Percentiles rank a stretch among this genome's conserved stretches.
Evolutionary conservation across 352 stramenopile species (phyloP).

Genomic region (Phytophthora sojae): DNA sequence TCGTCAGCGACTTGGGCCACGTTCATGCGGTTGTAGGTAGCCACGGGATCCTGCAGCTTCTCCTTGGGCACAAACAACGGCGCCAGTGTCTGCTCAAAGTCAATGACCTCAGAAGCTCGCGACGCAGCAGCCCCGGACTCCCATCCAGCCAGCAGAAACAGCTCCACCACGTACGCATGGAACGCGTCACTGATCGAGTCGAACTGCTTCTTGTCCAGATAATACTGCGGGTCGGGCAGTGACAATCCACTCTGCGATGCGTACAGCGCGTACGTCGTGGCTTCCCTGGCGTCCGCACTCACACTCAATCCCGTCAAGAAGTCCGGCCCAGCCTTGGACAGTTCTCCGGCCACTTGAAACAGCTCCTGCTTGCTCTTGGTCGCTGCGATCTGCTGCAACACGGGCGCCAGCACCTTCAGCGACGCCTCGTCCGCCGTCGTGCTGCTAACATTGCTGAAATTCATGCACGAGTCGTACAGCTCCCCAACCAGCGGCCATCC

Average conservation of each 20-base stretch:
- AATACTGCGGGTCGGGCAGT: conserved; percentile 93
- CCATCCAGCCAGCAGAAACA: conserved; percentile 78
- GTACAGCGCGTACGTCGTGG: conserved; percentile 83
- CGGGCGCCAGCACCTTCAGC: conserved; percentile 35
- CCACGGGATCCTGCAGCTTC: conserved; percentile 85
- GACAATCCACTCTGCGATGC: conserved; percentile 86
- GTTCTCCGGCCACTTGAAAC: conserved; percentile 58
- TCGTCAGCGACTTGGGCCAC: conserved; percentile 53
- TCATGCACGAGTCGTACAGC: conserved; percentile 72
- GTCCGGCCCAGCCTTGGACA: conserved; percentile 64
- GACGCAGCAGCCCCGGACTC: conserved; percentile 32
- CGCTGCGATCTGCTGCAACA: conserved; percentile 48
- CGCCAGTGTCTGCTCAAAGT: conserved; percentile 88
- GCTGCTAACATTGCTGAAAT: conserved; percentile 58
- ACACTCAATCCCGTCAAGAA: conserved; percentile 87
- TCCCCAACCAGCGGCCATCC: conserved; percentile 70
- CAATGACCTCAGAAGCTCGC: conserved; percentile 71
- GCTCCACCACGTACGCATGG: conserved; percentile 71
- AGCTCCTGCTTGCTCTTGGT: conserved; percentile 46
- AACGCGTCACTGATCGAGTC: conserved; percentile 75
- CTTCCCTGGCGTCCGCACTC: conserved; percentile 84
- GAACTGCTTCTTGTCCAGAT: conserved; percentile 90
- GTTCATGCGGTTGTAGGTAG: conserved; percentile 91
- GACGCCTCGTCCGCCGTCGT: conserved; percentile 37
- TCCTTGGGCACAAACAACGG: conserved; percentile 90